Evolutionary conservation across 1,139 yeast species (phyloP).

Genomic region (Geotrichum carabidarum): DNA sequence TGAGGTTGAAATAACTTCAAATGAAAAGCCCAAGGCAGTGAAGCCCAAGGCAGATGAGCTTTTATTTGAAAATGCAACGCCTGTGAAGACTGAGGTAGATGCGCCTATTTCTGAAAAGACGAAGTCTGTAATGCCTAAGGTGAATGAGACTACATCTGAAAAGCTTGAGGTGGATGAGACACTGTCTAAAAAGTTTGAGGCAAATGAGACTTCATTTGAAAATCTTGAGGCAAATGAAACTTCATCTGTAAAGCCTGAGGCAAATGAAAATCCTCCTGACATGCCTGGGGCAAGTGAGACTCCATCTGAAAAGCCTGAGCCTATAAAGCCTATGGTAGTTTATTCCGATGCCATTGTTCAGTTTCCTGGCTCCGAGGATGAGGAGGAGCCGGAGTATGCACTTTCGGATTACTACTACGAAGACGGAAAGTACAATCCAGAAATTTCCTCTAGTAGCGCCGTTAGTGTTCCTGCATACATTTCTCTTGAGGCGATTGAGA

Average conservation of each 20-base stretch:
- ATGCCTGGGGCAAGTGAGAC: background rate
- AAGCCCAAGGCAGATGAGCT: too few species aligned
- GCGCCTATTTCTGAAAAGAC: too few species aligned
- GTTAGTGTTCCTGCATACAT: conserved; percentile 11
- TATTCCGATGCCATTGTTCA: conserved; percentile 1
- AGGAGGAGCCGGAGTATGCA: conserved; percentile 7
- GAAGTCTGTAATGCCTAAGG: too few species aligned
- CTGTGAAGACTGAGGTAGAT: too few species aligned
- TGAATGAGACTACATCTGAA: background rate
- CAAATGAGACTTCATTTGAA: background rate
- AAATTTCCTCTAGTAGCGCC: background rate
- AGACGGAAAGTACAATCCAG: conserved; percentile 10
- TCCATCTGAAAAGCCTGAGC: conserved; percentile 1
- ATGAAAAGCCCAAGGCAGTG: too few species aligned
- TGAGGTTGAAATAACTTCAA: too few species aligned
- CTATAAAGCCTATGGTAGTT: background rate
- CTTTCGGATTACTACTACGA: conserved; percentile 16
- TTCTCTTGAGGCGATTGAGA: conserved; percentile 11
- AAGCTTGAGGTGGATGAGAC: background rate
- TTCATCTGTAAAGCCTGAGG: background rate
- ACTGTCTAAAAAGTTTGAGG: background rate
- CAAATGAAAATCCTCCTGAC: background rate
- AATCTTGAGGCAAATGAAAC: background rate
- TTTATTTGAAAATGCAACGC: too few species aligned
- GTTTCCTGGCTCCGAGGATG: conserved; percentile 10